Base-by-base conservation (phyloP, 495 filamentous ascomycete species). In the Penicillium dipodomyicola region DNA sequence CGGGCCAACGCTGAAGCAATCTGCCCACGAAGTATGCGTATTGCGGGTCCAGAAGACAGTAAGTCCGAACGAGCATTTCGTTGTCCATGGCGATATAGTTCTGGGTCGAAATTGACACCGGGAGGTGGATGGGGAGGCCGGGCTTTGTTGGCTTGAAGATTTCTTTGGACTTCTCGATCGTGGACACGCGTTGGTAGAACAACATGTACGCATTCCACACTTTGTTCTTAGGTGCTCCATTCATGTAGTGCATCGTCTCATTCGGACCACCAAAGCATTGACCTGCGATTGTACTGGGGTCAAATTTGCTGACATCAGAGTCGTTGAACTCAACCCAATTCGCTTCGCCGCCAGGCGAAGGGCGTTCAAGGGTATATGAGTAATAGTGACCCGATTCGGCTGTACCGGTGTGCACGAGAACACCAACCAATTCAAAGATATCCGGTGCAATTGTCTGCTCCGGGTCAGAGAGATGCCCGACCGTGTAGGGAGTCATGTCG, bases 311-410 rank as follows among this genome's bases (percentile, higher is more conserved):
- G 20, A 96, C 92, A 51, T 84, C 80, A 5, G 89, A 87, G 66
- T 99, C 94, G 62, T 99, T 97, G 72, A 96, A 96, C 65, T 96
- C 87, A 22, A 97, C 80, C 94, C 94, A 99, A 4, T 66, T 76
- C 2, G 80, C 76, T 23, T 71, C 73, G 1, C 68, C 59, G 23
- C 71, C 73, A 20, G 70, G 72, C 4, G 81, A 79, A 5, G 91
- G 87, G 25, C 91, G 81, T 68, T 96, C 88, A 20, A 91, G 88
- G 51, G 93, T 88, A 72, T 88, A 97, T 0, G 94, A 97, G 71
- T 96, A 97, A 70, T 99, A 99, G 69, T 99, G 94, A 0, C 94
- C 94, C 15, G 90, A 92, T 68, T 97, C 92, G 15, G 94, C 92
- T 12, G 88, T 96, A 22, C 94, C 94, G 32, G 84, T 88, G 68